Evolutionary conservation across 2,329 filamentous ascomycete genomes (phyloP), one percentile per base, ranked within the genome.

Genomic region (Colletotrichum gigasporum): DNA sequence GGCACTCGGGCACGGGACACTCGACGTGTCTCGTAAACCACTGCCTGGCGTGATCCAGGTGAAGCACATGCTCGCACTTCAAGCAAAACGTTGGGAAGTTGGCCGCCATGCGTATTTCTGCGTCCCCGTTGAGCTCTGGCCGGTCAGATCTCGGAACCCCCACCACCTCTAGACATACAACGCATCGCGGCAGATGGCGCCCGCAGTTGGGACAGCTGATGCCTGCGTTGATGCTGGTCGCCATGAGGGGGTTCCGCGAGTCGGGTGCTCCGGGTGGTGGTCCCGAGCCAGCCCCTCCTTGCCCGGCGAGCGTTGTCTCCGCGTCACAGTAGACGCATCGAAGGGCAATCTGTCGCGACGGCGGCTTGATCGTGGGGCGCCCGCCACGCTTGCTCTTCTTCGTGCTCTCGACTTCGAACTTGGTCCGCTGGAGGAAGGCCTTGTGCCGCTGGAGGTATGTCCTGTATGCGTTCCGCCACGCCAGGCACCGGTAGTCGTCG

Each of bases 381-480:
- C 90, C 90, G 55, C 88, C 85, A 55, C 87, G 86, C 61, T 89
- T 87, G 69, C 90, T 90, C 69, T 86, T 86, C 67, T 88, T 87
- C 22, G 90, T 92, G 71, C 91, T 91, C 73, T 92, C 89, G 65
- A 92, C 90, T 69, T 92, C 90, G 76, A 94, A 95, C 71, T 90
- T 90, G 57, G 91, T 91, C 47, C 92, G 88, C 68, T 92, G 86
- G 66, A 91, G 87, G 78, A 92, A 94, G 58, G 84, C 86, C 75
- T 85, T 91, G 83, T 92, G 92, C 68, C 83, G 90, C 79, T 91
- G 88, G 35, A 91, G 85, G 70, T 92, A 89, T 51, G 89, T 88
- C 59, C 90, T 86, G 74, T 95, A 94, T 34, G 84, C 84, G 68
- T 83, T 86, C 56, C 91, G 90, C 91, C 92, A 95, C 58, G 90